Conservation (phyloP, 768 basidiomycete species). For the Terana coerulea region DNA sequence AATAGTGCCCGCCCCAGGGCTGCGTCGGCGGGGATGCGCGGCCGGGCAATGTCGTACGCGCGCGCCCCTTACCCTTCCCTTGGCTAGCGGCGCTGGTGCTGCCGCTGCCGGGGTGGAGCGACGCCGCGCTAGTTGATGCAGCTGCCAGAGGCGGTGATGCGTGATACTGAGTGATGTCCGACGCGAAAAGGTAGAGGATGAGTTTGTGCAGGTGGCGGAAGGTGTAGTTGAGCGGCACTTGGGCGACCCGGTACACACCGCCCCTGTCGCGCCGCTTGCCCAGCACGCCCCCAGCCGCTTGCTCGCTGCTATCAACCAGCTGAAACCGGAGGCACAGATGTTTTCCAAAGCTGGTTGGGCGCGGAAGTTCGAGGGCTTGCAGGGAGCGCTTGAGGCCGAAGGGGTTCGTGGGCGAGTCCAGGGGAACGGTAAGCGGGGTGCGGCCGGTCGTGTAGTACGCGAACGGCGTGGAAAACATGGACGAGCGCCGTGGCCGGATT, state of each 20-base stretch:
- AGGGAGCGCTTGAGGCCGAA: constrained; percentile 53
- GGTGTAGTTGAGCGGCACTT: constrained; percentile 68
- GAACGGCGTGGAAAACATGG: constrained; percentile 27
- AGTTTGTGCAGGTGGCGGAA: constrained; percentile 62
- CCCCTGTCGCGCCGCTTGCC: constrained; percentile 23
- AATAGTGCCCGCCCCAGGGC: constrained; percentile 48
- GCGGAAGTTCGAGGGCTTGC: constrained; percentile 31
- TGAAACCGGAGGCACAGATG: constrained; percentile 67
- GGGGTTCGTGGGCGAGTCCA: constrained; percentile 70
- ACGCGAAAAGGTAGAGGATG: constrained; percentile 54
- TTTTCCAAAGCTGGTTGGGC: constrained; percentile 47
- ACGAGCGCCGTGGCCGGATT: constrained; percentile 22
- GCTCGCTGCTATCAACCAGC: constrained; percentile 29
- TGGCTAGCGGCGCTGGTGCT: background rate
- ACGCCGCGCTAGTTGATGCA: background rate
- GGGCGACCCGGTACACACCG: constrained; percentile 59
- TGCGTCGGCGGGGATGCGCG: background rate
- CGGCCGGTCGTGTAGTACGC: constrained; percentile 16
- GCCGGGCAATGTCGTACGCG: background rate
- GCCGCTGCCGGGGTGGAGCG: background rate
- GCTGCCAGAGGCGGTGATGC: background rate
- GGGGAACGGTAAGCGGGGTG: constrained; percentile 36
- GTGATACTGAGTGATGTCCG: constrained; percentile 13
- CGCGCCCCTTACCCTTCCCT: constrained; percentile 8
- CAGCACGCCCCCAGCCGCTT: background rate